Base-by-base conservation (phyloP, 2,329 filamentous ascomycete genomes). In the Ophiostoma pallidulum region DNA sequence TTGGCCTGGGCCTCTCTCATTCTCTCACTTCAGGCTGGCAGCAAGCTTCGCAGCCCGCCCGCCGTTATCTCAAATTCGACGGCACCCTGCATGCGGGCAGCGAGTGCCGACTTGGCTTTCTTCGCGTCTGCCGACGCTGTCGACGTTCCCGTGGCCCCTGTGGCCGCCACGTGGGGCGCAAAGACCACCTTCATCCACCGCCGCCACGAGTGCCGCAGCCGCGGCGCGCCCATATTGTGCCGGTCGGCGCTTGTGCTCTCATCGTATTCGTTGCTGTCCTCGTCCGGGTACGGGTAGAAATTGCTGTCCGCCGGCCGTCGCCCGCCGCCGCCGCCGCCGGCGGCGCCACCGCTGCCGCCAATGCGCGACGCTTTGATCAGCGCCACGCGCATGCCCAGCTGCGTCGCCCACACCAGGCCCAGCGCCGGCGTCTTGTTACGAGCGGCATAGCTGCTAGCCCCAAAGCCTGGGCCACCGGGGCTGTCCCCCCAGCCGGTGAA, bases 401-500 rank as follows among this genome's bases (percentile, higher is more conserved):
- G 90, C 26, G 89, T 91, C 3, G 87, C 82, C 91, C 91, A 97
- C 10, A 94, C 84, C 8, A 95, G 73, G 1, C 91, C 91, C 20
- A 97, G 67, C 7, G 86, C 86, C 0, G 91, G 91, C 0, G 86
- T 95, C 66, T 96, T 97, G 47, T 84, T 66, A 22, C 67, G 64
- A n/a, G n/a, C n/a, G 41, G 68, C 62, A 12, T 66, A 59, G 18
- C 67, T 63, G 22, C 8, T 22, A 18, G n/a, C 26, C n/a, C 20
- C 20, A n/a, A 13, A 8, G 45, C 68, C 62, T n/a, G 66, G 60
- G 16, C 68, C 63, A 20, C 65, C 58, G 14, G 73, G 68, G 48
- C 80, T 73, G 62, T 94, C 86, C 19, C 91, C 89, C 91, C 92
- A 96, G 53, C 92, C 90, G 4, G 90, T 94, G 66, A 96, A 94